Conservation (phyloP, 2,329 filamentous ascomycete species). For the Cordyceps cateniannulata region DNA sequence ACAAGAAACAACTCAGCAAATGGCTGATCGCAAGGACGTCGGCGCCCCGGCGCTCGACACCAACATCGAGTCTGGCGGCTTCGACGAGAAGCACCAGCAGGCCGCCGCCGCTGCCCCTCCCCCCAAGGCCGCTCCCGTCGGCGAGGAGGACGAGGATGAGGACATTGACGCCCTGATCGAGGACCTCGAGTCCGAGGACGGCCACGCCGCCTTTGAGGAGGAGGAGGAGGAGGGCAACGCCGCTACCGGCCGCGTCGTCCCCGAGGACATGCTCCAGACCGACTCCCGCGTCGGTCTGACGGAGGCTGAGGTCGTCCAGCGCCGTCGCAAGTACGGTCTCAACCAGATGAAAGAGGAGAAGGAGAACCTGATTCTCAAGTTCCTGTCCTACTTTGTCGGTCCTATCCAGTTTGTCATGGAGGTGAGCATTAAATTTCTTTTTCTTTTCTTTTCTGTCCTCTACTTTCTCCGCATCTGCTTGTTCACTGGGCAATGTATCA, state of each 20-base stretch:
- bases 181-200: conserved; percentile 78
- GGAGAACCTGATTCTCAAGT: conserved; percentile 78
- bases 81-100: conserved; percentile 50
- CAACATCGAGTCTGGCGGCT: conserved; percentile 57
- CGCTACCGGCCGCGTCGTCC: conserved; percentile 54
- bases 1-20: conserved; percentile 21
- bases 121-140: conserved; percentile 38
- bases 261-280: conserved; percentile 73
- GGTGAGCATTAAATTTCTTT: conserved; percentile 41
- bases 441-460: background rate
- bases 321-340: conserved; percentile 67
- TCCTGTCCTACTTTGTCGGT: conserved; percentile 75
- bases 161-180: conserved; percentile 83
- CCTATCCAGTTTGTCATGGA: conserved; percentile 95
- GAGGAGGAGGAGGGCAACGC: conserved; percentile 44
- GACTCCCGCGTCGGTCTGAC: conserved; percentile 67
- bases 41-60: conserved; percentile 54
- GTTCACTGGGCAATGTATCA: conserved; percentile 1
- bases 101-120: conserved; percentile 27
- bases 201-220: conserved; percentile 57
- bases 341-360: conserved; percentile 92
- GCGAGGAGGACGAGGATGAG: conserved; percentile 65
- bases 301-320: conserved; percentile 56
- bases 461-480: background rate
- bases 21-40: conserved; percentile 50